Base-by-base conservation (phyloP, 169 alveolate genomes). In the Babesia bigemina region DNA sequence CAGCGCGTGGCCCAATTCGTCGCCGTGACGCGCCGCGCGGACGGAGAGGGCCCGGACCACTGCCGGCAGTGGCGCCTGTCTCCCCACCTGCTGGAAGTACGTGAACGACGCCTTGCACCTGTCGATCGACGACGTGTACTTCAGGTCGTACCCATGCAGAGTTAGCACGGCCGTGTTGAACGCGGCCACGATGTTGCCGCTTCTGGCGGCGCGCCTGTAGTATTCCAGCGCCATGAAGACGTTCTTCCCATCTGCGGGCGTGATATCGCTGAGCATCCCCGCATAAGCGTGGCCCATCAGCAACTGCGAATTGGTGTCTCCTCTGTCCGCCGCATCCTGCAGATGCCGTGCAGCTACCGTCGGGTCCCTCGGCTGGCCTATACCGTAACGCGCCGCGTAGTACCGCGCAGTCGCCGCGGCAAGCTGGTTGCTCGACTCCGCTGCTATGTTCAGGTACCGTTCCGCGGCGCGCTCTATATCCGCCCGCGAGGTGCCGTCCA, bases 211-310 rank as follows among this genome's bases (percentile, higher is more conserved):
- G 39, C 90, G 44, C 6, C 86, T 58, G 73, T 92, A 92, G 67
- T 92, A 91, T 60, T 92, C 87, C 53, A 91, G 83, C 12, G 96
- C 91, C 84, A 74, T 77, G 75, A 85, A 90, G 45, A 91, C 88
- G 63, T 92, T 92, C 73, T 87, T 82, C 22, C 93, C 94, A 45
- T 92, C 95, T 1, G 90, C 91, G 39, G 93, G 87, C 22, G 87
- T 82, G 16, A 92, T 86, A 39, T 91, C 96, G 52, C 75, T 79
- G 55, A 90, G 87, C 28, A 92, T 86, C 16, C 96, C 96, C 2
- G 96, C 92, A 63, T 90, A 92, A 39, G 92, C 93, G 75, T 92
- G 96, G 0, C 95, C 96, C 84, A 92, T 77, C 49, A 92, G 77
- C 85, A 92, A 75, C 62, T 91, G 95, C 19, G 96, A 86, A 26